Base-by-base conservation (phyloP, 129 eudicot species). In the Dittrichia graveolens region DNA sequence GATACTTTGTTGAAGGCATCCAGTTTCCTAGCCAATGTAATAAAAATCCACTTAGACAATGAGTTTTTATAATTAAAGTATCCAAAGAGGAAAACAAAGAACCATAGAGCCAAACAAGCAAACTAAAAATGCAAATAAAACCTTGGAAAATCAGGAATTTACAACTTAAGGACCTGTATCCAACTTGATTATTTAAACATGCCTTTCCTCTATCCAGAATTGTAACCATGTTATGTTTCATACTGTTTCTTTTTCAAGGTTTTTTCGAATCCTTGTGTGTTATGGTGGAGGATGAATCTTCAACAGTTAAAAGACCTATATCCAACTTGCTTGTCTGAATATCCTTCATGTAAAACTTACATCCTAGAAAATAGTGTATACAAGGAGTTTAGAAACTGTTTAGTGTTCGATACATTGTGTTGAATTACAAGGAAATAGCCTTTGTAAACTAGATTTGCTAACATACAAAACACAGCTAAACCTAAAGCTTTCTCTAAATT, bases 21-120 rank as follows among this genome's bases (percentile, higher is more conserved):
- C 74, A 69, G 81, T 62, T 40, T 80, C 78, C 88, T 84, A 52
- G 61, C 19, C 53, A 80, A 41, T 37, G 13, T 31, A 74, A 46
- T 39, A 65, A 24, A 31, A 59, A 44, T 77, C 50, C 38, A 76
- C 7, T 76, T 35, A 66, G 60, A 66, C 19, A 45, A 64, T 50
- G 47, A 9, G 14, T 37, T 64, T 53, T 6, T 43, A 31, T 5
- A 49, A 9, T 0, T 3, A 3, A 53, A 39, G 55, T 5, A 43
- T 52, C 12, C 38, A 54, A 31, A 55, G 59, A 63, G 60, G 31
- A 44, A 44, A n/a, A 75, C 6, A 75, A 46, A 24, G 19, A 46
- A 56, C 49, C 50, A 57, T 65, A 43, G 15, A 55, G 39, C 31
- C 65, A 66, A 18, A 65, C 8, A 44, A 39, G 31, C 65, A 66